Evolutionary conservation across 2,329 filamentous ascomycete species (phyloP).

Genomic region (Thielaviopsis punctulata): DNA sequence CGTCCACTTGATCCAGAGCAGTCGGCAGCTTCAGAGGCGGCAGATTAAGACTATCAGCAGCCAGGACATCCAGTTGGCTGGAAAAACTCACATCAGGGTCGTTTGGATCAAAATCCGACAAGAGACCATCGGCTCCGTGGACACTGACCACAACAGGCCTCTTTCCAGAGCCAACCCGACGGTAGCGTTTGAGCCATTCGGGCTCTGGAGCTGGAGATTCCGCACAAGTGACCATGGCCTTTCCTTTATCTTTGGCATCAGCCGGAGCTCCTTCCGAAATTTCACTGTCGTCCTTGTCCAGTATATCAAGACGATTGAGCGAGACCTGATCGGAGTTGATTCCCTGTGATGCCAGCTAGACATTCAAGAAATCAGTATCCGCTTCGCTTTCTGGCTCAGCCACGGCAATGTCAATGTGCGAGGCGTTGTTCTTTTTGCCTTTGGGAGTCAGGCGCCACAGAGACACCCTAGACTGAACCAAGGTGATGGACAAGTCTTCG

Average conservation of each 20-base stretch:
- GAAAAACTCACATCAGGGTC: neutral
- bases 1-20: neutral
- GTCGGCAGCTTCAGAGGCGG: neutral
- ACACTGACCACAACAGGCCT: slow-evolving; percentile 4
- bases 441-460: slow-evolving; percentile 5
- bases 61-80: slow-evolving; percentile 2
- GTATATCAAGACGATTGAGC: slow-evolving; percentile 2
- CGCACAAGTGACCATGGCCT: neutral
- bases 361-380: slow-evolving; percentile 4
- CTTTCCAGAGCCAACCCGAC: neutral
- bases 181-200: slow-evolving; percentile 8
- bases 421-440: neutral
- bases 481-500: neutral
- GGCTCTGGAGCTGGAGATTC: neutral
- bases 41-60: slow-evolving; percentile 1
- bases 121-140: neutral
- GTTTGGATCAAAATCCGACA: slow-evolving; percentile 5
- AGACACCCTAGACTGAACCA: neutral
- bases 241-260: neutral
- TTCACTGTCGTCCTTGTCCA: neutral
- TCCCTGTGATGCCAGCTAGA: slow-evolving; percentile 10
- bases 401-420: slow-evolving; percentile 10
- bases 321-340: neutral
- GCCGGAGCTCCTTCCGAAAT: neutral
- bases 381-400: neutral